Conservation (phyloP, 139 green algal species). For the Desmodesmus armatus region DNA sequence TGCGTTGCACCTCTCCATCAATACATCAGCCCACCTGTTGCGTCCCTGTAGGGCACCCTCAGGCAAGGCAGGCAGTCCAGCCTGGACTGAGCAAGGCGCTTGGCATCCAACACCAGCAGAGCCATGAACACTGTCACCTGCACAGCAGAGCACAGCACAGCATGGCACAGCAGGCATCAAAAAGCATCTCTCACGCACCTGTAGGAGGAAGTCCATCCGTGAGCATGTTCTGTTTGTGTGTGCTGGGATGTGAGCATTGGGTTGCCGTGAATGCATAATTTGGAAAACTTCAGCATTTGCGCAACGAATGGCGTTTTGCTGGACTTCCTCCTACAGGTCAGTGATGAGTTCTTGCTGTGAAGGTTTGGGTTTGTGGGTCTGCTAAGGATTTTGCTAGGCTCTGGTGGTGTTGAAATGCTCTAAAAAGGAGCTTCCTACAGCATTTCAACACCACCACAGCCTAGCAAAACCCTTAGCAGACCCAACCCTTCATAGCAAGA, state of each 20-base stretch:
- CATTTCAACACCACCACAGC: too few species aligned
- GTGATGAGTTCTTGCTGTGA: not conserved
- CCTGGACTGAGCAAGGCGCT: slow-evolving; percentile 64
- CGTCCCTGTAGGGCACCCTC: slow-evolving; percentile 48
- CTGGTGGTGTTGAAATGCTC: too few species aligned
- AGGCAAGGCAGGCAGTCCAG: slow-evolving; percentile 79
- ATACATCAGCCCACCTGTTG: too few species aligned
- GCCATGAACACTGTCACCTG: slow-evolving; percentile 88
- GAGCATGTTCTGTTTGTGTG: slow-evolving; percentile 76
- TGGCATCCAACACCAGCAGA: slow-evolving; percentile 79
- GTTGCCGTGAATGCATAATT: slow-evolving; percentile 87
- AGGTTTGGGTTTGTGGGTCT: too few species aligned
- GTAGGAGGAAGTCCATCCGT: slow-evolving; percentile 83
- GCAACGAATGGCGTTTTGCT: slow-evolving; percentile 84
- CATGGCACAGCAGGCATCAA: too few species aligned
- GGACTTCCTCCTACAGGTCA: slow-evolving; percentile 88
- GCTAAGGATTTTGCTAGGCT: too few species aligned
- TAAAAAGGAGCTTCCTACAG: too few species aligned
- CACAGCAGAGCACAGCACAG: not conserved
- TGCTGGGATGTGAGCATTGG: slow-evolving; percentile 78
- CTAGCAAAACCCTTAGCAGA: too few species aligned
- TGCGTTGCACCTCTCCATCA: too few species aligned
- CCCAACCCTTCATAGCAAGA: too few species aligned
- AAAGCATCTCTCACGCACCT: too few species aligned
- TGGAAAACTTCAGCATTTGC: slow-evolving; percentile 86